These are phyloP conservation scores for Picea abies DNA, from an alignment of 83 land plant species.

Conservation along the genomic window DNA sequence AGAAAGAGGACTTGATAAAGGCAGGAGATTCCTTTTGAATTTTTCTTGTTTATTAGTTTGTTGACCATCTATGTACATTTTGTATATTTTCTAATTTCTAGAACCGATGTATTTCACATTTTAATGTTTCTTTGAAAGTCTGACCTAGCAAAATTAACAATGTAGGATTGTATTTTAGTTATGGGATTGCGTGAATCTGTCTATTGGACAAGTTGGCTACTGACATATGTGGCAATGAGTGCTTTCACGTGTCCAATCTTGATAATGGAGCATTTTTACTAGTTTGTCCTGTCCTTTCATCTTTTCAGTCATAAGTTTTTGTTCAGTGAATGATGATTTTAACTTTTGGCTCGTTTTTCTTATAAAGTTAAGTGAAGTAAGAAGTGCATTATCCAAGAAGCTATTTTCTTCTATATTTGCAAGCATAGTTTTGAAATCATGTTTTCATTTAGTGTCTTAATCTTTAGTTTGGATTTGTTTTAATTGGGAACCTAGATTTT, in stretches of 20 bases:
- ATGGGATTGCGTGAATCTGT: conserved; percentile 7
- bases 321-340: not conserved
- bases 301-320: not conserved
- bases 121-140: not conserved
- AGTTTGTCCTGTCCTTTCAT: not conserved
- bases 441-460: not conserved
- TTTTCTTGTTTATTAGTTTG: not conserved
- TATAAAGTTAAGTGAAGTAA: not conserved
- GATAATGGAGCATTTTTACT: conserved; percentile 4
- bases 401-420: not conserved
- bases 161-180: conserved; percentile 36
- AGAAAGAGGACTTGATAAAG: conserved; percentile 32
- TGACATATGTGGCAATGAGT: conserved; percentile 31
- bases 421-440: not conserved
- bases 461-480: not conserved
- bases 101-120: not conserved
- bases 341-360: not conserved
- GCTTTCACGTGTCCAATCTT: conserved; percentile 24
- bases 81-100: not conserved
- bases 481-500: not conserved
- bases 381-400: not conserved
- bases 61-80: not conserved
- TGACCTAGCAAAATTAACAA: not conserved
- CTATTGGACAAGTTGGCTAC: conserved; percentile 32
- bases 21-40: conserved; percentile 11